These are phyloP conservation scores for Clarireedia monteithiana DNA, from an alignment of 2,329 filamentous ascomycete genomes.

Conservation along the genomic window DNA sequence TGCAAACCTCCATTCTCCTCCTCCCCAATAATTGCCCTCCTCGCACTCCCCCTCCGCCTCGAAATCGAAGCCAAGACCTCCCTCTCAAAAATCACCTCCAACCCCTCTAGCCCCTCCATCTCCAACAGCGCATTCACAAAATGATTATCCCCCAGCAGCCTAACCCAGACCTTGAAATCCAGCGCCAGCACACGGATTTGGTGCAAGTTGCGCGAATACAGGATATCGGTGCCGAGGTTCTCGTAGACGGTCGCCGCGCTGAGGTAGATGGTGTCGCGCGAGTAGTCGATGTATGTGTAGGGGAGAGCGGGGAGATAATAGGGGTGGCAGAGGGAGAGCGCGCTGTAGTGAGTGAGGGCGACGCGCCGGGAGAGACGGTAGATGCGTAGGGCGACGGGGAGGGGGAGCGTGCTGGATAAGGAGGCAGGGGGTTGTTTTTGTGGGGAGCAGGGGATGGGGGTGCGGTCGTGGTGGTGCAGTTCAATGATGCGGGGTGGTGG, in stretches of 20 bases:
- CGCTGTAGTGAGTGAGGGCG: not conserved
- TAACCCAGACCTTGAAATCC: not conserved
- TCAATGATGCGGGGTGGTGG: not conserved
- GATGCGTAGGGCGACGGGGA: not conserved
- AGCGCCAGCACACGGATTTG: not conserved
- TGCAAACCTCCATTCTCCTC: not conserved
- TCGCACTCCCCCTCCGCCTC: not conserved
- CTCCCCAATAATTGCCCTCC: not conserved
- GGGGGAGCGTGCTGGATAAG: not conserved
- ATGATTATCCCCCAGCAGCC: not conserved
- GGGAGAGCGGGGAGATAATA: not conserved
- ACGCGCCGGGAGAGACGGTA: constrained; percentile 1
- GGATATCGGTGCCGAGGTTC: not conserved
- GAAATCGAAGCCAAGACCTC: too few relatives aligned
- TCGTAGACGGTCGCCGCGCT: not conserved
- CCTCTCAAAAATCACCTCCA: not conserved
- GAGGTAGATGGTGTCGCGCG: not conserved
- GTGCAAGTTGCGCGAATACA: not conserved
- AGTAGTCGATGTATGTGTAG: constrained; percentile 2
- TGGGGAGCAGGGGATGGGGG: not conserved
- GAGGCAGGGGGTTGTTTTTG: not conserved
- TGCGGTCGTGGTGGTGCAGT: not conserved
- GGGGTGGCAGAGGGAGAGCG: not conserved
- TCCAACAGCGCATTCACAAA: constrained; percentile 3
- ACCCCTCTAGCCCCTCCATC: not conserved